Evolutionary conservation across 805 yeast species (phyloP), one percentile per base, ranked within the genome.

Genomic region (Myxozyma geophila): DNA sequence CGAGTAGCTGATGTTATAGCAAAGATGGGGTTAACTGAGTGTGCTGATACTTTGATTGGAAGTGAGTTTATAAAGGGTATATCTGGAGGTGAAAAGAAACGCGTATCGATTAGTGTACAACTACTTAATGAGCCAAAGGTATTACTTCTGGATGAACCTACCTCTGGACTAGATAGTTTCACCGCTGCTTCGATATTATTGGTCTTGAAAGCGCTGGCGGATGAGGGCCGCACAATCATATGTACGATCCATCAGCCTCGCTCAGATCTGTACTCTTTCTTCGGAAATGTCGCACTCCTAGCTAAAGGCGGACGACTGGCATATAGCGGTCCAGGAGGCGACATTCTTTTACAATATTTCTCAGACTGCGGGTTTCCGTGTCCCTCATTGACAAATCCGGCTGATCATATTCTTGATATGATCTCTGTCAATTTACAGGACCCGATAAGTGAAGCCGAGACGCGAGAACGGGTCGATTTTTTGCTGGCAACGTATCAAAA

Each of bases 181-280:
- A 89, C 95, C 0, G 88, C 96, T 0, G 80, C 83, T 0, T 82
- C 89, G 1, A 87, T 90, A 41, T 73, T 91, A 47, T 78, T 80
- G 37, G 83, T 90, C 46, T 77, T 90, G 62, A 79, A 83, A 56
- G 78, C 79, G 2, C 74, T 91, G 43, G 84, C 91, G 1, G 71
- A 66, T 1, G 82, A 80, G 37, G 85, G 87, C 7, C 84, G 86
- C 12, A 89, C 96, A 0, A 81, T 91, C 8, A 82, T 90, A 28
- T 74, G 87, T 59, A 90, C 96, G 0, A 89, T 91, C 57, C 96
- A 90, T 74, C 97, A 90, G 71, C 96, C 97, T 0, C 83, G 90
- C 67, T 82, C 84, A 37, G 88, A 84, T 63, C 76, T 89, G 68
- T 86, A 88, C 71, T 74, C 79, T 17, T 77, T 77, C 61, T 89